Evolutionary conservation across 2,329 filamentous ascomycete genomes (phyloP), one percentile per base, ranked within the genome.

Genomic region (Hymenotorrendiella dingleyae): DNA sequence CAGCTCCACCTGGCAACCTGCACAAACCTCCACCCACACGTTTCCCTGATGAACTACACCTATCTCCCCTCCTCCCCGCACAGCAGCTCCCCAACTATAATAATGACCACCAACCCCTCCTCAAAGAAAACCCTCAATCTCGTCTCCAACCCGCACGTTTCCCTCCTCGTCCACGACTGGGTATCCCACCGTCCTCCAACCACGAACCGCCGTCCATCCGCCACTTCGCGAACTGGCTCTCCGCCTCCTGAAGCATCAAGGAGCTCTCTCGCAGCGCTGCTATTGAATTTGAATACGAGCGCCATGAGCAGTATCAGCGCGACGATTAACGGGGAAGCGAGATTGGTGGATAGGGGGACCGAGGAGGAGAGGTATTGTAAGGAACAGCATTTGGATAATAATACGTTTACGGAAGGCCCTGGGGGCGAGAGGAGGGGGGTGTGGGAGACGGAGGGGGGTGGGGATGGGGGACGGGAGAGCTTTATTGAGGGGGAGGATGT

Each of bases 21-120:
- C 64, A 80, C 80, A 55, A 74, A 84, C 54, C 84, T 93, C 59
- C 73, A 81, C 50, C 93, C 93, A 8, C 88, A 97, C 64, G 87
- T 97, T 53, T 94, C 89, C 27, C 80, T 98, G 52, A 98, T 98
- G 93, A 96, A 94, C 72, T 97, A 97, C 71, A 97, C 93, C 60
- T 97, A 96, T 68, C 84, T 98, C 17, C 84, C 89, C 28, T 80
- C 75, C 5, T 86, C 85, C 12, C 82, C 80, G 28, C 84, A 80
- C 64, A 75, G 78, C 28, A 61, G 74, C 39, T 67, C 70, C n/a
- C 83, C 88, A n/a, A 84, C 89, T 51, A 94, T 97, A 61, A 84
- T 97, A 72, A 90, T 91, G 85, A 97, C 93, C 43, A 94, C 85
- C 34, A 88, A 88, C 55, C 80, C 82, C 1, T 77, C 80, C 43